A percentile compares a stretch with the other conserved stretches of the same genome.
Conservation (phyloP, 2,329 filamentous ascomycete species). For the Drechslera avenae region DNA sequence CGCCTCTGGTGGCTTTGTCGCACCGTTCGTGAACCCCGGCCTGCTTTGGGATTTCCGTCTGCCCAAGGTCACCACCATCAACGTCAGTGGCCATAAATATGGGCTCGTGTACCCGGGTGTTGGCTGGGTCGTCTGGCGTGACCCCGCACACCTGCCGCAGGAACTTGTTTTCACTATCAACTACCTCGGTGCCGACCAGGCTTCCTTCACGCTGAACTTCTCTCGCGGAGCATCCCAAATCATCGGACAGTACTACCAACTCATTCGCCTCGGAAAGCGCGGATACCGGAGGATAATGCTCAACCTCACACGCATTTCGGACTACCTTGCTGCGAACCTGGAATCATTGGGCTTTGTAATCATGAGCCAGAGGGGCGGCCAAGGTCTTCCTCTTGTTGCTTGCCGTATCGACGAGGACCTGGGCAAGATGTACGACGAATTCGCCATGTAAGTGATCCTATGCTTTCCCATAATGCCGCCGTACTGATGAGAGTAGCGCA, state of each 20-base stretch:
- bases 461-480: not conserved
- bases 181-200: conserved; percentile 93
- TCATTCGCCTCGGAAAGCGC: conserved; percentile 90
- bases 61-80: conserved; percentile 88
- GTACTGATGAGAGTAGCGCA: conserved; percentile 53
- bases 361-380: conserved; percentile 78
- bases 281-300: conserved; percentile 93
- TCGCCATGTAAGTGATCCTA: conserved; percentile 54
- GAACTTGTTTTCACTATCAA: conserved; percentile 99
- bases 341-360: conserved; percentile 80
- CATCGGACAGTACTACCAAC: conserved; percentile 96
- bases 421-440: conserved; percentile 61
- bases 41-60: conserved; percentile 92
- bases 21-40: conserved; percentile 83
- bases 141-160: conserved; percentile 69
- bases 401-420: conserved; percentile 72
- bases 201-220: conserved; percentile 97
- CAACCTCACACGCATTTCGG: conserved; percentile 86
- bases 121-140: conserved; percentile 91
- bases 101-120: conserved; percentile 82
- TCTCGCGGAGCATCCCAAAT: conserved; percentile 93
- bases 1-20: conserved; percentile 89
- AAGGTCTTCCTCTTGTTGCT: conserved; percentile 85
- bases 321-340: conserved; percentile 80
- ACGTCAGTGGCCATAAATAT: conserved; percentile 91